Evolutionary conservation across 1,284 basidiomycete species (phyloP).

Genomic region (Inonotus obliquus): DNA sequence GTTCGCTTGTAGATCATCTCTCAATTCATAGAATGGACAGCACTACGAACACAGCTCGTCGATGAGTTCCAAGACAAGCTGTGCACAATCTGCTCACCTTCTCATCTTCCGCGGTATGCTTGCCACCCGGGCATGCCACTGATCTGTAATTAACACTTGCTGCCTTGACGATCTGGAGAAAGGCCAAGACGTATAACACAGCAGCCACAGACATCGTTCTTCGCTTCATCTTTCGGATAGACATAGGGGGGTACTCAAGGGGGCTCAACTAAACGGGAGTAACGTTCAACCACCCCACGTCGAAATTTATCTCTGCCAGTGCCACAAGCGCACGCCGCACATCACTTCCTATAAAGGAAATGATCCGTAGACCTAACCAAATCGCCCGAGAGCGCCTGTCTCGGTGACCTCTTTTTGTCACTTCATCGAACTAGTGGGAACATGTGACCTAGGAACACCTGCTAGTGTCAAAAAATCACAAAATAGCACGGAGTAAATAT

Average conservation of each 20-base stretch:
- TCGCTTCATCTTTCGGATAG: not conserved
- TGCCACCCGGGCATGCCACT: constrained; percentile 17
- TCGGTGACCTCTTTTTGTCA: too few relatives aligned
- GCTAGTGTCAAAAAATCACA: too few relatives aligned
- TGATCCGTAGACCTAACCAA: too few relatives aligned
- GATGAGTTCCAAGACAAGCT: not conserved
- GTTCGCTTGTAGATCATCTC: constrained; percentile 19
- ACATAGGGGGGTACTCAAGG: not conserved
- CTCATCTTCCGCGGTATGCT: not conserved
- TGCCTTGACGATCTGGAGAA: constrained; percentile 7
- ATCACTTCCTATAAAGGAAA: too few relatives aligned
- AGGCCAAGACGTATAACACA: not conserved
- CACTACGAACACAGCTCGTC: constrained; percentile 1
- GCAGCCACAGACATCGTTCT: not conserved
- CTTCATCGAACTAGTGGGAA: too few relatives aligned
- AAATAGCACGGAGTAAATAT: too few relatives aligned
- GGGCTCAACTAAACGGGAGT: not conserved
- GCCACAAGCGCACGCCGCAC: not conserved
- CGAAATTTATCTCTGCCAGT: not conserved
- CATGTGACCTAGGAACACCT: too few relatives aligned
- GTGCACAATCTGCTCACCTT: not conserved
- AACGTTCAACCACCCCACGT: not conserved
- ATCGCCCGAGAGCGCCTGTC: too few relatives aligned
- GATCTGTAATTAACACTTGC: not conserved
- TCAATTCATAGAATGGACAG: constrained; percentile 18